These are phyloP conservation scores for Myxozyma neglecta DNA, from an alignment of 805 yeast species.

Conservation along the genomic window DNA sequence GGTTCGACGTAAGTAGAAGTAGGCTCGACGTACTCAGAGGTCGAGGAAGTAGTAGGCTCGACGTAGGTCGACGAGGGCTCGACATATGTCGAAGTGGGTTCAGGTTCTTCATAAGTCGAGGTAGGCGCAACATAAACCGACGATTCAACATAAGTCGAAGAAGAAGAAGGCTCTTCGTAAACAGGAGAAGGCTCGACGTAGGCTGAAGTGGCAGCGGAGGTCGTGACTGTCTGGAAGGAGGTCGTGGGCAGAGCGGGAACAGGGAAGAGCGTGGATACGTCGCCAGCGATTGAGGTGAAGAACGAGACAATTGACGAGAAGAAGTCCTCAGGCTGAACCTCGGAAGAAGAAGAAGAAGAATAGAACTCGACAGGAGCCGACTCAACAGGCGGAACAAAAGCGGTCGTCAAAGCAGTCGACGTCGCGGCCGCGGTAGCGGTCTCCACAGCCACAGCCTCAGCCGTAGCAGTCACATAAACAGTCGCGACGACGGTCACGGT, in stretches of 20 bases:
- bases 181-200: constrained; percentile 18
- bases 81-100: constrained; percentile 11
- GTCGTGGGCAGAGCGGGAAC: not conserved
- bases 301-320: not conserved
- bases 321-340: not conserved
- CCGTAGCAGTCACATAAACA: constrained; percentile 19
- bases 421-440: constrained; percentile 8
- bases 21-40: constrained; percentile 18
- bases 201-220: constrained; percentile 8
- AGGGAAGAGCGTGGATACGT: not conserved
- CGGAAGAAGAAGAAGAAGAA: not conserved
- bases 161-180: constrained; percentile 13
- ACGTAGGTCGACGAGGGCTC: not conserved
- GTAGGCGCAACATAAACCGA: constrained; percentile 18
- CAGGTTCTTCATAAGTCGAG: constrained; percentile 9
- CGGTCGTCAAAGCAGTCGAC: not conserved
- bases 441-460: not conserved
- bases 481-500: constrained; percentile 24
- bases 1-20: constrained; percentile 9
- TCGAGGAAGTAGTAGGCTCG: constrained; percentile 16
- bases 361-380: too few species aligned
- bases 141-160: constrained; percentile 11
- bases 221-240: constrained; percentile 2
- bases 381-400: too few species aligned
- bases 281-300: not conserved